Conservation (phyloP, 805 yeast species). For the Nakazawaea ernobii region DNA sequence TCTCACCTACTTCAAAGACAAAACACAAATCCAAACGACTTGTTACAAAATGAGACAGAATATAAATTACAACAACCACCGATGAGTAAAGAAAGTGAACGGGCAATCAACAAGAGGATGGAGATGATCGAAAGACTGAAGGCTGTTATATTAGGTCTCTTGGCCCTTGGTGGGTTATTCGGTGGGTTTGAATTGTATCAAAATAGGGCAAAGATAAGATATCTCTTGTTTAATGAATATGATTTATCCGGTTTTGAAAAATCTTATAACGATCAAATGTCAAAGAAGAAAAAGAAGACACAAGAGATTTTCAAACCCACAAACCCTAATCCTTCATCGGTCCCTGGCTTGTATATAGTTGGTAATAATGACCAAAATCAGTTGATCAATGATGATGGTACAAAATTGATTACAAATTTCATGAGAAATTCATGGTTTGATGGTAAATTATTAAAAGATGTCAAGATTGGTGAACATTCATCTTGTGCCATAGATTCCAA, state of each 20-base stretch:
- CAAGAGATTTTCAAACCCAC: conserved; percentile 21
- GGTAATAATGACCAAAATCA: conserved; percentile 45
- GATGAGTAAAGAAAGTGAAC: conserved; percentile 6
- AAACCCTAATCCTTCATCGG: conserved; percentile 30
- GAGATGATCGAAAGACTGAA: conserved; percentile 39
- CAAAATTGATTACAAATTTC: conserved; percentile 43
- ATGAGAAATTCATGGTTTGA: conserved; percentile 61
- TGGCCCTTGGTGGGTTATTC: conserved; percentile 31
- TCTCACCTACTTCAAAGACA: neutral
- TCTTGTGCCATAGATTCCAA: conserved; percentile 56
- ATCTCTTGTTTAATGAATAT: conserved; percentile 26
- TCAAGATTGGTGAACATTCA: conserved; percentile 42
- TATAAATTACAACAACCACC: neutral
- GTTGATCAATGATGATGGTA: conserved; percentile 20
- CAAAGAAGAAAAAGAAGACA: conserved; percentile 17
- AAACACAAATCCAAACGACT: neutral
- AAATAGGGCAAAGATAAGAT: conserved; percentile 35
- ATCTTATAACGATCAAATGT: conserved; percentile 25
- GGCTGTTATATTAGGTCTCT: conserved; percentile 37
- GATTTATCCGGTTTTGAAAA: conserved; percentile 32
- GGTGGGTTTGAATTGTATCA: conserved; percentile 33
- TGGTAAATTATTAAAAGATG: conserved; percentile 48
- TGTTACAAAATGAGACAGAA: conserved; percentile 1
- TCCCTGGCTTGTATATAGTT: conserved; percentile 60
- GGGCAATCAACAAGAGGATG: conserved; percentile 23